Conservation (phyloP, 352 stramenopile genomes). For the Globisporangium paroecandrum region DNA sequence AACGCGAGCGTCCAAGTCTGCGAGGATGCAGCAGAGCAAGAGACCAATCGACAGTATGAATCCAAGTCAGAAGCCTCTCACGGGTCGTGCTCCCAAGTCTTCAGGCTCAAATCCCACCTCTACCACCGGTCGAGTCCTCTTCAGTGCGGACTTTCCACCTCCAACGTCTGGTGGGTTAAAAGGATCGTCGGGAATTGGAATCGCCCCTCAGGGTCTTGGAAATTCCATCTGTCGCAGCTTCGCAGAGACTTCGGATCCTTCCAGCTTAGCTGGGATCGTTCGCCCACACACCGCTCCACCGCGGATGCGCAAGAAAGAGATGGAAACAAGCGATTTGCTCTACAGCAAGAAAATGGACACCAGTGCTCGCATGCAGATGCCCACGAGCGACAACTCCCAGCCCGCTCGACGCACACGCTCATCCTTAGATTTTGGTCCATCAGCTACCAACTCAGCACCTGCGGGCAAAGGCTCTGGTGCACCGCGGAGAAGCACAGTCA, state of each 20-base stretch:
- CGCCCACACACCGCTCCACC: conserved; percentile 44
- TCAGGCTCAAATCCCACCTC: background rate
- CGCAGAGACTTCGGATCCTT: conserved; percentile 2
- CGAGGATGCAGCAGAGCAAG: conserved; percentile 1
- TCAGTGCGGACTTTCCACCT: conserved; percentile 16
- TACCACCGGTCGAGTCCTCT: conserved; percentile 8
- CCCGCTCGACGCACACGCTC: conserved; percentile 29
- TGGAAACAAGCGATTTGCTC: conserved; percentile 40
- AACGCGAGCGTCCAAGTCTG: conserved; percentile 3
- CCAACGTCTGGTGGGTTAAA: background rate
- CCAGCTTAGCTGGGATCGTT: background rate
- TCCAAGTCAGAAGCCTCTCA: conserved; percentile 15
- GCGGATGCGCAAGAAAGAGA: conserved; percentile 33
- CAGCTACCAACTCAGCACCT: background rate
- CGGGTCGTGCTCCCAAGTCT: conserved; percentile 11
- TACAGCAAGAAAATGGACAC: conserved; percentile 40
- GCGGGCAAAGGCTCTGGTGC: background rate
- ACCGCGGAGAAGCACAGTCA: conserved; percentile 10
- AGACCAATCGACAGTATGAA: conserved; percentile 10
- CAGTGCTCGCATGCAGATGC: conserved; percentile 23
- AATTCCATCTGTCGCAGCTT: conserved; percentile 11
- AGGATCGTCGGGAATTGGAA: background rate
- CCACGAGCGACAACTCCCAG: conserved; percentile 21
- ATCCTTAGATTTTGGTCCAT: conserved; percentile 27
- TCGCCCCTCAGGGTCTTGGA: conserved; percentile 6